Evolutionary conservation across 371 early-diverging fungal genomes (phyloP), one percentile per base, ranked within the genome.

Genomic region (Mucor piriformis): DNA sequence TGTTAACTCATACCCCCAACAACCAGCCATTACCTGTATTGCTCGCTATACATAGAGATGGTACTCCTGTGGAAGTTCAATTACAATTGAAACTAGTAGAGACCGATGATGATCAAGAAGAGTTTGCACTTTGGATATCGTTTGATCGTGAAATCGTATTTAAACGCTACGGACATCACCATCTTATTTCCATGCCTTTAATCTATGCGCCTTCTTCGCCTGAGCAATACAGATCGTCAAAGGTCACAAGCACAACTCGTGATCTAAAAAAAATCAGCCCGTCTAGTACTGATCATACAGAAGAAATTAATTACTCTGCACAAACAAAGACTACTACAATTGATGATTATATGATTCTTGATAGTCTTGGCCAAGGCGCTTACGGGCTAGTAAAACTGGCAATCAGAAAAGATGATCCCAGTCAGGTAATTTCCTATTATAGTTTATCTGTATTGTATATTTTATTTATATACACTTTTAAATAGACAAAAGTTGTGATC

Each of bases 361-460:
- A 83, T 34, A 69, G 74, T 6, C 59, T 91, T 6, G 92, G 92
- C 6, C 84, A 89, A 66, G 91, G 92, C 16, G 86, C 92, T 4
- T 90, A 89, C 63, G 89, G 90, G 3, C 64, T 80, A 37, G 91
- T 90, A 23, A 83, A 87, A 57, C 63, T 87, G n/a, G 87, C 79
- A 5, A 65, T 69, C n/a, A 70, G 57, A 37, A 77, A 69, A 55
- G 54, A 67, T 24, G 81, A 81, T 68, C 74, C 63, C 74, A 67
- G 82, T 74, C 65, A 46, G 47, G 37, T 40, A 51, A 25, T 40
- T 50, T 46, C 33, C 47, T 58, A 33, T 47, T 61, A 25, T 49
- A 25, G 49, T 32, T 50, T 61, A 50, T 61, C 59, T 44, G 7
- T 29, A 34, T 46, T 27, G 33, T 24, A 46, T 27, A 29, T 29